A percentile compares a stretch with the other conserved stretches of the same genome.
phyloP scores from a whole-genome alignment of 495 filamentous ascomycete genomes.

The Tuber umbilicatum region DNA sequence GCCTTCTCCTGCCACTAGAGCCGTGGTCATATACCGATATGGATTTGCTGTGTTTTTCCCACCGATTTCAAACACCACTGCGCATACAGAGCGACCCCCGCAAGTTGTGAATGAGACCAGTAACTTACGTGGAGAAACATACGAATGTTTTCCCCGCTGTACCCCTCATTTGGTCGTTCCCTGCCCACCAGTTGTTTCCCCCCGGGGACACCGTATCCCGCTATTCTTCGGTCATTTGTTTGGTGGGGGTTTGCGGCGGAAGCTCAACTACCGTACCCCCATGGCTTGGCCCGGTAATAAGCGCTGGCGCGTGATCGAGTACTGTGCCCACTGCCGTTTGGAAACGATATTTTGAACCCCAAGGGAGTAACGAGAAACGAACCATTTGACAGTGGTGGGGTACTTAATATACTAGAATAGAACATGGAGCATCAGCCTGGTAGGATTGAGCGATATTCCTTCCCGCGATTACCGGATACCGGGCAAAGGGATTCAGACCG shows the following conservation, averaged over 20 bases:
- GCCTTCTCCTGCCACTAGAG: background rate
- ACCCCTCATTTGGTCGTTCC: background rate
- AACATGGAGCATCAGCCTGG: background rate
- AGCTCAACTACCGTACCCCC: background rate
- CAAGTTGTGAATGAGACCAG: background rate
- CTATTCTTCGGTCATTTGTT: background rate
- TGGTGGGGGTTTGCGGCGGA: background rate
- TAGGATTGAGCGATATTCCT: background rate
- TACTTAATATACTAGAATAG: background rate
- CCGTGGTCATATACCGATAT: background rate
- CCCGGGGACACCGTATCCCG: background rate
- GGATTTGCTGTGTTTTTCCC: background rate
- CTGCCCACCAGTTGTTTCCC: background rate
- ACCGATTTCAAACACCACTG: background rate
- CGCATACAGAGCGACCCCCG: background rate
- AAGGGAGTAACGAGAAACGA: background rate
- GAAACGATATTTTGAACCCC: background rate
- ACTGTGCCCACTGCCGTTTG: background rate
- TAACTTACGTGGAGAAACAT: background rate
- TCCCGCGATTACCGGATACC: background rate
- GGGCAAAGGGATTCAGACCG: background rate
- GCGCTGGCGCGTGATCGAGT: no score
- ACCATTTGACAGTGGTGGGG: background rate
- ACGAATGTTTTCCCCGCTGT: background rate
- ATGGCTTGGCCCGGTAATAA: background rate